Evolutionary conservation across 192 early-diverging fungal species (phyloP), one percentile per base, ranked within the genome.

Genomic region (Rhizoclosmatium globosum): DNA sequence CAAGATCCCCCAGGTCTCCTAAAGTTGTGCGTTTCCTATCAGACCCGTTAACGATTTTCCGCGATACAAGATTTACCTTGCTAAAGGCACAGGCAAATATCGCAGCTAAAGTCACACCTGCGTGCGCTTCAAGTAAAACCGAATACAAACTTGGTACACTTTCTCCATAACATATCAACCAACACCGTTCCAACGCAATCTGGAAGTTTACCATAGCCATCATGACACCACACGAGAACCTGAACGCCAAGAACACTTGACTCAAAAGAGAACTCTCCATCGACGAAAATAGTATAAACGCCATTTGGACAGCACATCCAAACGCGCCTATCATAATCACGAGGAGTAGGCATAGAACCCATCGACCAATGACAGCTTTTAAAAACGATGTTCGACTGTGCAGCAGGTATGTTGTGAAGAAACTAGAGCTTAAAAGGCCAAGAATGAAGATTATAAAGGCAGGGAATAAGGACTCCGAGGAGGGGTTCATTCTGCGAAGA

Each of bases 21-120:
- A 64, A 39, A 64, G 62, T 64, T 64, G 1, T 41, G 41, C 9
- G 62, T 64, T 64, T 64, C 62, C 62, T 64, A 21, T 17, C 6
- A 53, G 17, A 53, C 62, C 7, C 41, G 21, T 21, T 7, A 64
- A 21, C 11, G 41, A 39, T 7, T 41, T 41, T 7, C 23, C 21
- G 21, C 21, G 21, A 0, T 64, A 39, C 11, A 42, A 64, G 31
- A 31, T 31, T 31, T 31, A 31, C 31, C 31, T 31, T 0, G 41
- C 23, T 41, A 23, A 64, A 21, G 11, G 23, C 6, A 31, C 31
- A 42, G 11, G 23, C 41, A 64, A 6, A 64, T 64, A 64, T 21
- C 11, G 23, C 41, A 39, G 62, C 11, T 1, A 64, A 7, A 42
- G 21, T 41, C 62, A 64, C 11, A 64, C 6, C 62, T 21, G 41